A percentile compares a stretch with the other conserved stretches of the same genome.
Evolutionary conservation across 306 rosid genomes (phyloP).

Genomic region (Sesbania bispinosa): DNA sequence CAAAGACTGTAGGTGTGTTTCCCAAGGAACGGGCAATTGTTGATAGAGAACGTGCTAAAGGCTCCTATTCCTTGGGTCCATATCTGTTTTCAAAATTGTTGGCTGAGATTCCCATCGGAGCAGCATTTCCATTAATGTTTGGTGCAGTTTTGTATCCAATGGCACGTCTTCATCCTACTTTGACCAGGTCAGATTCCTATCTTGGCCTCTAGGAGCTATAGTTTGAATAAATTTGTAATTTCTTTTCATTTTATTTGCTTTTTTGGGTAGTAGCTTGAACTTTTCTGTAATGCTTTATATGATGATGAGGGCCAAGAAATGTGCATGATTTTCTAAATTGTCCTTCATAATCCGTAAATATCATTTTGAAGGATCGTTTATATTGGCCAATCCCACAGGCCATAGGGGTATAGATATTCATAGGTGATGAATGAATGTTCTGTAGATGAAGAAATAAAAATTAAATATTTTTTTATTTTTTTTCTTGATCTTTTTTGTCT

Average conservation of each 20-base stretch:
- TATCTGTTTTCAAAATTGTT: conserved; percentile 83
- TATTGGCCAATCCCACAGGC: neutral
- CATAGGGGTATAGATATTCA: neutral
- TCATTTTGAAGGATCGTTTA: neutral
- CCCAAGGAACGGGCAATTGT: conserved; percentile 91
- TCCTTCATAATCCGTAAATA: neutral
- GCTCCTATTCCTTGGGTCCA: conserved; percentile 88
- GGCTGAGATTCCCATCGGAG: conserved; percentile 89
- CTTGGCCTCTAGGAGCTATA: neutral
- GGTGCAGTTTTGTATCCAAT: conserved; percentile 87
- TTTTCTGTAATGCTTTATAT: neutral
- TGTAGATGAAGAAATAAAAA: neutral
- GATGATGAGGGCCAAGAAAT: neutral
- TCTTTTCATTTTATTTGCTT: conserved; percentile 4
- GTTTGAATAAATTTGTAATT: conserved; percentile 11
- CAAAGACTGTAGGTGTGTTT: conserved; percentile 84
- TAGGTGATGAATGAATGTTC: neutral
- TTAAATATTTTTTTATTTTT: neutral
- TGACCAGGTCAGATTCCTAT: conserved; percentile 51
- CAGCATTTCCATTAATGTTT: conserved; percentile 90
- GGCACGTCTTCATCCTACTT: conserved; percentile 93
- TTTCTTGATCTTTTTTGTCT: neutral
- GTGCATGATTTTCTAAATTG: neutral
- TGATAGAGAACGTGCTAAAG: conserved; percentile 85
- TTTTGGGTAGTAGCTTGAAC: conserved; percentile 5